Conservation (phyloP, 495 filamentous ascomycete species). For the Jackrogersella minutella region DNA sequence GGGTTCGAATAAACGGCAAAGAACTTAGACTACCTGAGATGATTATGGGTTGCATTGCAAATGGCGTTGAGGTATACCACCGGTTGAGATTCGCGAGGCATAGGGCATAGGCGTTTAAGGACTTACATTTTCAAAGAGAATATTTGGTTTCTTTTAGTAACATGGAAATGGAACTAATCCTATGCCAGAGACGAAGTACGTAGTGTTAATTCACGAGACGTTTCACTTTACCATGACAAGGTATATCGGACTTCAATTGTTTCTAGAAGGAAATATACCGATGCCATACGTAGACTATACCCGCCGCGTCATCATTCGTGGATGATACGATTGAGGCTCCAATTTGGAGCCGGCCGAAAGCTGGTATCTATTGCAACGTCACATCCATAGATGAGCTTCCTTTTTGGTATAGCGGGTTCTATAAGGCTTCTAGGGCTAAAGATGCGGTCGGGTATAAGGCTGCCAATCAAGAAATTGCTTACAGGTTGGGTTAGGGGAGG, state of each 20-base stretch:
- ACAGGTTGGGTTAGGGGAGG: slow-evolving; percentile 2
- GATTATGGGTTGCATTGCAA: slow-evolving; percentile 12
- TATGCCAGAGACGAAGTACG: too few relatives aligned
- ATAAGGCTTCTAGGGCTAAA: slow-evolving; percentile 11
- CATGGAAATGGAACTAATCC: too few relatives aligned
- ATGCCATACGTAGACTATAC: slow-evolving; percentile 28
- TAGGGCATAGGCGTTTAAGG: slow-evolving; percentile 7
- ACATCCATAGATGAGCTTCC: background rate
- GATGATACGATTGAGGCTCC: slow-evolving; percentile 29
- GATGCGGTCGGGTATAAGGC: background rate
- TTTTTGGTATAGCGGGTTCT: background rate
- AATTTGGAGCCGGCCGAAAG: too few relatives aligned
- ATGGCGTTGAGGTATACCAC: slow-evolving; percentile 41
- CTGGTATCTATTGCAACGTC: slow-evolving; percentile 14
- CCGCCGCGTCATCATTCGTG: slow-evolving; percentile 31
- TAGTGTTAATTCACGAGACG: too few relatives aligned
- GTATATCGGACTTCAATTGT: background rate
- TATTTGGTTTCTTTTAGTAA: background rate
- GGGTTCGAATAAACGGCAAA: slow-evolving; percentile 52
- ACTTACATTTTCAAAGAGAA: background rate
- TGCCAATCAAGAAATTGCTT: too few relatives aligned
- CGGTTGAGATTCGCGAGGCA: background rate
- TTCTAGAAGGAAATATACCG: background rate
- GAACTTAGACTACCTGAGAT: slow-evolving; percentile 32
- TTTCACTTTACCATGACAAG: too few relatives aligned